Percentiles rank a stretch among this genome's conserved stretches.
phyloP scores from a whole-genome alignment of 192 early-diverging fungal genomes.

The Bifiguratus adelaidae region DNA sequence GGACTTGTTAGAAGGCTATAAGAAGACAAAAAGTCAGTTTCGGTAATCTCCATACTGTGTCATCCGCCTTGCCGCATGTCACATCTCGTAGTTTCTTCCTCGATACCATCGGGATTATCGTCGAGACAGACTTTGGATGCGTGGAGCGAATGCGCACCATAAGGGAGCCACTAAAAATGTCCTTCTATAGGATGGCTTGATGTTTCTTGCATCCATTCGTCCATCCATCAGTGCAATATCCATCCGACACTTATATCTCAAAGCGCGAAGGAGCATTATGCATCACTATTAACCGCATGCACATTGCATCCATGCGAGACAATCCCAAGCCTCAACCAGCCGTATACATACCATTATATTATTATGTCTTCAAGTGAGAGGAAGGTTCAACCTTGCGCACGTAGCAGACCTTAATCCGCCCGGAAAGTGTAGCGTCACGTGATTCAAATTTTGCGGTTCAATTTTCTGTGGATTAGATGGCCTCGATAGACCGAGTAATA shows the following conservation, averaged over 20 bases:
- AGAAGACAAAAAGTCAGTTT: not conserved
- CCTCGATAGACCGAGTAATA: not conserved
- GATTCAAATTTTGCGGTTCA: not conserved
- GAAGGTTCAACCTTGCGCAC: no score
- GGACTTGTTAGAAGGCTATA: slow-evolving; percentile 94
- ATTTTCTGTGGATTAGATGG: not conserved
- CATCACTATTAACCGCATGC: not conserved
- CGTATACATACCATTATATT: not conserved
- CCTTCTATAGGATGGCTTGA: not conserved
- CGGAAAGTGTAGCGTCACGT: no score
- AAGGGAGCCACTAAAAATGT: not conserved
- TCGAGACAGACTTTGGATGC: not conserved
- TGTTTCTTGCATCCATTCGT: slow-evolving; percentile 4
- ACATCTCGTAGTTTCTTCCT: not conserved
- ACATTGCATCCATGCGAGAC: not conserved
- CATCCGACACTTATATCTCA: no score
- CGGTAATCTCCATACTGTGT: not conserved
- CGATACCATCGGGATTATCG: not conserved
- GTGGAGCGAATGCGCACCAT: not conserved
- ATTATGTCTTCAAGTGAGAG: no score
- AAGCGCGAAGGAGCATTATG: no score
- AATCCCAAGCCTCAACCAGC: not conserved
- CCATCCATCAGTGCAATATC: slow-evolving; percentile 8
- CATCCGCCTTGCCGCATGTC: not conserved
- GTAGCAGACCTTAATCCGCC: no score